A percentile compares a stretch with the other conserved stretches of the same genome.
These are phyloP conservation scores for Debaryomyces coudertii DNA, from an alignment of 1,139 yeast species.

Conservation along the genomic window DNA sequence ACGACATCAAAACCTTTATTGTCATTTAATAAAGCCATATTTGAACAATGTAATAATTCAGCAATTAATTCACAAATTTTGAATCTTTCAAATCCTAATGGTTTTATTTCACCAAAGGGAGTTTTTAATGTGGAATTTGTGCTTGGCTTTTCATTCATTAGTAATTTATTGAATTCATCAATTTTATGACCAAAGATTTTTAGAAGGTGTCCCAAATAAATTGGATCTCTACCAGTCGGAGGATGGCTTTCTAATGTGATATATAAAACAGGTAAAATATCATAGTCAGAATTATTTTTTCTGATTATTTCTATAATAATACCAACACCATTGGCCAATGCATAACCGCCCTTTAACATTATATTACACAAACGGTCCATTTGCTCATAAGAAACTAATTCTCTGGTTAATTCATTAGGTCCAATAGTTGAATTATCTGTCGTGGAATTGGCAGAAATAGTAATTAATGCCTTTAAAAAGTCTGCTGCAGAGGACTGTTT, in stretches of 20 bases:
- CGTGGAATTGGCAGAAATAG: conserved; percentile 72
- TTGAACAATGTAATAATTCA: conserved; percentile 92
- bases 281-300: conserved; percentile 95
- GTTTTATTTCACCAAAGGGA: conserved; percentile 63
- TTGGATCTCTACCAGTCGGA: conserved; percentile 93
- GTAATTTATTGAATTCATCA: conserved; percentile 57
- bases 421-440: conserved; percentile 88
- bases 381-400: conserved; percentile 72
- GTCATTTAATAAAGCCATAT: conserved; percentile 91
- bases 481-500: conserved; percentile 52
- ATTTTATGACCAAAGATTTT: conserved; percentile 78
- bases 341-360: conserved; percentile 91
- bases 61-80: conserved; percentile 94
- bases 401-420: conserved; percentile 92
- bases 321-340: conserved; percentile 94
- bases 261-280: conserved; percentile 82
- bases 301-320: conserved; percentile 93
- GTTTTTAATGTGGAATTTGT: conserved; percentile 51
- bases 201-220: conserved; percentile 86
- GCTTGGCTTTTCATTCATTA: conserved; percentile 32
- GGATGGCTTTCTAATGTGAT: conserved; percentile 91
- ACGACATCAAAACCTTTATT: conserved; percentile 82
- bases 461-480: conserved; percentile 50
- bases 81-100: conserved; percentile 93
- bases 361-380: conserved; percentile 71